A percentile compares a stretch with the other conserved stretches of the same genome.
Evolutionary conservation across 106 monocot genomes (phyloP).

Genomic region (Platanthera guangdongensis): DNA sequence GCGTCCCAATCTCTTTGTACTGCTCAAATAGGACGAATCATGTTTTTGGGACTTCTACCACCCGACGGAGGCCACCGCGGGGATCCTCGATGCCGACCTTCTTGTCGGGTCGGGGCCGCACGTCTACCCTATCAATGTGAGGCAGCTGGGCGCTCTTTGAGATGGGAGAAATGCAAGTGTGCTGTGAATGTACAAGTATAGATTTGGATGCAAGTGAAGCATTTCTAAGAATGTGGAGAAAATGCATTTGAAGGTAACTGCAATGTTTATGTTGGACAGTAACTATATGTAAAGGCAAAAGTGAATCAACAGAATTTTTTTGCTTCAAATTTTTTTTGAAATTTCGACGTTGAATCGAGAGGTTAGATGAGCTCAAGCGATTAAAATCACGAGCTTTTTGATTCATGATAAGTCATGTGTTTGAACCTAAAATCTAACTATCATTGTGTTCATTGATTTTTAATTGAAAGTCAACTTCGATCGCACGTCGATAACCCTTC

Average conservation of each 20-base stretch:
- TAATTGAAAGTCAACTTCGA: too few species aligned
- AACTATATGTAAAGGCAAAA: not conserved
- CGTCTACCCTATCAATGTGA: constrained; percentile 15
- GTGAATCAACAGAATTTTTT: not conserved
- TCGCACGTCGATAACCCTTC: too few species aligned
- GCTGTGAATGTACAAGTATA: not conserved
- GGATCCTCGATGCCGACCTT: not conserved
- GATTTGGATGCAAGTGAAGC: constrained; percentile 2
- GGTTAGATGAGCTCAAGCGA: not conserved
- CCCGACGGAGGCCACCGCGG: constrained; percentile 7
- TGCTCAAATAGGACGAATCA: constrained; percentile 13
- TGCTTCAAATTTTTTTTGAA: not conserved
- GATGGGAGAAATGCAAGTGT: not conserved
- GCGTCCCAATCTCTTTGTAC: constrained; percentile 11
- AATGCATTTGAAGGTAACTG: not conserved
- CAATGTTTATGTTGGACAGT: not conserved
- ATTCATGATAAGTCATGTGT: not conserved
- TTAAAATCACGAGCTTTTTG: not conserved
- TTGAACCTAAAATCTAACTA: not conserved
- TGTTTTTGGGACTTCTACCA: constrained; percentile 19
- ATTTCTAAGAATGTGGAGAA: not conserved
- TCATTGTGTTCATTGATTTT: too few species aligned
- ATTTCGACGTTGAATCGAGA: not conserved
- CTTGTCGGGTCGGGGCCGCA: constrained; percentile 11
- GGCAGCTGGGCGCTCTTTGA: constrained; percentile 10